phyloP scores from a whole-genome alignment of 2,329 filamentous ascomycete genomes.

The Apiospora kogelbergensis region DNA sequence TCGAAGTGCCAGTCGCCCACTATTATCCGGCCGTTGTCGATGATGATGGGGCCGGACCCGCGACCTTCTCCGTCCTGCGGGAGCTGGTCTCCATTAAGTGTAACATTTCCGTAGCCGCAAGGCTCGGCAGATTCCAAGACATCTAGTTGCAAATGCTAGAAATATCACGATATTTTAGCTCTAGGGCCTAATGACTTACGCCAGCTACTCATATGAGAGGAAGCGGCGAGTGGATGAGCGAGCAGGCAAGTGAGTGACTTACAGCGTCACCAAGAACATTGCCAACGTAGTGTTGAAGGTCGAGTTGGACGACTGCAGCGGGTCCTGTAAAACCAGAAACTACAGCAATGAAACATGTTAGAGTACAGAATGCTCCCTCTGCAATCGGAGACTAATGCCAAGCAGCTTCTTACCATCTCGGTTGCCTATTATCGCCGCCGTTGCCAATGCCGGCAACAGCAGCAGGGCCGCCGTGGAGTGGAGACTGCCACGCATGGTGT shows the following conservation, averaged over 20 bases:
- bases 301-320: conserved; percentile 27
- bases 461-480: not conserved
- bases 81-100: conserved; percentile 45
- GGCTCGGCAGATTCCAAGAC: conserved; percentile 43
- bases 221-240: conserved; percentile 11
- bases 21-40: conserved; percentile 38
- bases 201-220: conserved; percentile 2
- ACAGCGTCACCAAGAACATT: conserved; percentile 23
- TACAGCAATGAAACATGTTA: conserved; percentile 13
- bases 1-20: conserved; percentile 47
- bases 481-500: not conserved
- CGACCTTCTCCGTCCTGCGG: conserved; percentile 37
- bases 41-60: conserved; percentile 42
- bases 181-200: not conserved
- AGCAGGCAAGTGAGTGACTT: conserved; percentile 14
- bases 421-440: not conserved
- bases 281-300: conserved; percentile 20
- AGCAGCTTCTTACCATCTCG: not conserved
- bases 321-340: conserved; percentile 9
- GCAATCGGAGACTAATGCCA: conserved; percentile 12
- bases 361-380: conserved; percentile 15
- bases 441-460: not conserved
- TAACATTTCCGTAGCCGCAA: conserved; percentile 48
- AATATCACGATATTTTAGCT: conserved; percentile 13
- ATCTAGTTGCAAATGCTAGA: conserved; percentile 39